Base-by-base conservation (phyloP, 306 rosid species). In the Sicyos edulis region DNA sequence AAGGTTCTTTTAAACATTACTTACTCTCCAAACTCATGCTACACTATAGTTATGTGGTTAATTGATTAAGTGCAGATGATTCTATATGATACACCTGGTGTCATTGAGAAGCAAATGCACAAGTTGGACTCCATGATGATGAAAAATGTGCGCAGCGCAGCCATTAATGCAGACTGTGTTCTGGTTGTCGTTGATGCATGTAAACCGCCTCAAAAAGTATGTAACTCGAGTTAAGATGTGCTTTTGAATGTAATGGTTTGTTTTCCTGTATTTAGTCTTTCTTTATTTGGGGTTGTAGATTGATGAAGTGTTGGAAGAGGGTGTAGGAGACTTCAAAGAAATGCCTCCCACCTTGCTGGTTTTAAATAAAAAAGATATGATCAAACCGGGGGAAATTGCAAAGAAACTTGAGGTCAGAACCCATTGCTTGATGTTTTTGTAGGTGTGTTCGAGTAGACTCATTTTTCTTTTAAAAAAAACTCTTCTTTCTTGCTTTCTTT, bases 1-100 rank as follows among this genome's bases (percentile, higher is more conserved):
- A 17, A 54, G 3, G 19, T 54, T 17, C 12, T 19, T 8, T 7
- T 0, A 19, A n/a, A 10, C 52, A 47, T 11, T 47, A 47, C 52
- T 2, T 47, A 47, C 52, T 10, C 52, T 12, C 15, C 15, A 12
- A 12, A 47, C 15, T 47, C 52, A 47, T n/a, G 67, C 37, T 34
- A 26, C 17, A 64, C 16, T 29, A 1, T 42, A 10, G 12, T 64
- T 49, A 26, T 69, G 40, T 50, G 73, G 62, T 70, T n/a, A 26
- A 29, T 70, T 55, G 15, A 40, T 68, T 73, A 71, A 73, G 74
- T 83, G 79, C 87, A 93, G 97, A 85, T 89, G 91, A 54, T 93
- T 74, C 99, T 93, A 77, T 91, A 88, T 80, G 99, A 93, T 77
- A 93, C 99, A 16, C 97, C 97, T 20, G 99, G 99, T 78, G 92